Evolutionary conservation across 306 rosid genomes (phyloP).

Genomic region (Prunus salicina): DNA sequence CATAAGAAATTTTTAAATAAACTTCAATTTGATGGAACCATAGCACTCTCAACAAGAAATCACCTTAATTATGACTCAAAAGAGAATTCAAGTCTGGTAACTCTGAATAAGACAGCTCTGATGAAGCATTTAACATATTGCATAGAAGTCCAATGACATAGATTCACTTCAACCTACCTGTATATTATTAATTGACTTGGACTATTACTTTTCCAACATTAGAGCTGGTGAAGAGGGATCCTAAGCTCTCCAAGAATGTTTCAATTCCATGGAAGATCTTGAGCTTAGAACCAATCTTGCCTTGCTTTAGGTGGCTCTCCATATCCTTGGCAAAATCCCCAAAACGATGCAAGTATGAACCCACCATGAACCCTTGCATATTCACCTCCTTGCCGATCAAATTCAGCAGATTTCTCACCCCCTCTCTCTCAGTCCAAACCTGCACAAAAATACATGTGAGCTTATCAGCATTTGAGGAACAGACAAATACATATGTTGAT

Average conservation of each 20-base stretch:
- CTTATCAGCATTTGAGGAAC: not conserved
- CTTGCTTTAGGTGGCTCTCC: constrained; percentile 47
- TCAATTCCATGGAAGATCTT: constrained; percentile 46
- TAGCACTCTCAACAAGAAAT: no score
- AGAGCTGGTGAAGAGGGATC: constrained; percentile 51
- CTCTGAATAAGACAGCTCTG: no score
- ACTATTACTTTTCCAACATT: constrained; percentile 55
- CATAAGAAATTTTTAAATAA: no score
- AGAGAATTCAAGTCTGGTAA: no score
- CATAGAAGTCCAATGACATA: not conserved
- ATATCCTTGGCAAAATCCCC: constrained; percentile 55
- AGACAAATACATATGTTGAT: not conserved
- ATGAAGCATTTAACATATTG: no score
- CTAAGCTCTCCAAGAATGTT: constrained; percentile 42
- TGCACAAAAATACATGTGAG: constrained; percentile 12
- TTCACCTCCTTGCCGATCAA: constrained; percentile 62
- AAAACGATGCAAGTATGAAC: constrained; percentile 45
- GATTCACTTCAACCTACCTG: not conserved
- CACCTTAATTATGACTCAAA: no score
- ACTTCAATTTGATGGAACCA: no score
- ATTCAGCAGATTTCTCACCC: constrained; percentile 60
- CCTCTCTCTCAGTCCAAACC: constrained; percentile 67
- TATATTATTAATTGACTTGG: constrained; percentile 29
- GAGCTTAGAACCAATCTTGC: constrained; percentile 44
- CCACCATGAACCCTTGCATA: constrained; percentile 54